Evolutionary conservation across 139 green algal species (phyloP), one percentile per base, ranked within the genome.

Genomic region (Desmodesmus armatus): DNA sequence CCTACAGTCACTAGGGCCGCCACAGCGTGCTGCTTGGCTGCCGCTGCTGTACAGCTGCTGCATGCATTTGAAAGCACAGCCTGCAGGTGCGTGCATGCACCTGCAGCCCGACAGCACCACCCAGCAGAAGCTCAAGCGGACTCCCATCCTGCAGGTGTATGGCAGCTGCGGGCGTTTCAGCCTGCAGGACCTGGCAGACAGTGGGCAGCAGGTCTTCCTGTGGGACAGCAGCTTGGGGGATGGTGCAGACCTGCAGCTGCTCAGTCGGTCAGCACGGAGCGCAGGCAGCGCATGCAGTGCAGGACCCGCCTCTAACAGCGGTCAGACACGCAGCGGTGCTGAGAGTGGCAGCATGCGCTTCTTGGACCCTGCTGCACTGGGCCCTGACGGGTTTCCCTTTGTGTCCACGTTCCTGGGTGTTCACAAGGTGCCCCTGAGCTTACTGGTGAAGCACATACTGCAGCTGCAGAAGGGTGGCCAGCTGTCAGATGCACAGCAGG

Each of bases 111-210:
- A 39, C 39, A 49, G 40, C 35, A 49, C 15, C 1, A 55, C 37
- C 15, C 37, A 37, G 1, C 37, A 21, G 5, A 29, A 55, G 37
- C 2, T 76, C 0, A 19, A 19, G 47, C 43, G 43, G 44, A 44
- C 73, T n/a, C 73, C 73, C 23, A 80, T 80, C 41, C 47, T 80
- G n/a, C 73, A 80, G 43, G 43, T 80, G 49, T 37, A 66, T 66
- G 43, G 73, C 44, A 80, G 43, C 44, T 19, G 29, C 43, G n/a
- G 49, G 47, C 31, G 66, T 6, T 25, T 66, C 0, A 80, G 73
- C n/a, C n/a, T n/a, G n/a, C n/a, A n/a, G n/a, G n/a, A n/a, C 73
- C 31, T 13, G 67, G 27, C 13, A 15, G 21, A 9, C 43, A 27
- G 6, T 33, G 35, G 44, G 3, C n/a, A 65, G 49, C 17, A 80